phyloP scores from a whole-genome alignment of 2,329 filamentous ascomycete species.

The Volutella citrinella region DNA sequence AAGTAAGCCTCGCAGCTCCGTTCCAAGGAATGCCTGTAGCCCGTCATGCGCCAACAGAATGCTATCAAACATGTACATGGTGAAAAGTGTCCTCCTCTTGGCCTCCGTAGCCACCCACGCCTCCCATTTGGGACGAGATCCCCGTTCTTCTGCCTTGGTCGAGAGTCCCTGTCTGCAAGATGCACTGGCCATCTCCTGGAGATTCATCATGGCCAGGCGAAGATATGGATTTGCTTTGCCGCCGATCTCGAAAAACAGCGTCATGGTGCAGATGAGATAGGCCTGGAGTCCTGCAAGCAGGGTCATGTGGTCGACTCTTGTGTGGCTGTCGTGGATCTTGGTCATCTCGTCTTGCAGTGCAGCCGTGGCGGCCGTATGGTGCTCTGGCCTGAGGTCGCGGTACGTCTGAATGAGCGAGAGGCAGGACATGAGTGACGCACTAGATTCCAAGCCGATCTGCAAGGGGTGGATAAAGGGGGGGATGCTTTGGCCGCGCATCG shows the following conservation, averaged over 20 bases:
- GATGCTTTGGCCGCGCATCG: slow-evolving; percentile 32
- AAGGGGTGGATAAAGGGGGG: slow-evolving; percentile 44
- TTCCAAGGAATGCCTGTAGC: slow-evolving; percentile 45
- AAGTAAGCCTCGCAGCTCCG: slow-evolving; percentile 43
- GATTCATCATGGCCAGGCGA: slow-evolving; percentile 43
- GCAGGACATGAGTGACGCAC: slow-evolving; percentile 37
- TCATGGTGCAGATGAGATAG: slow-evolving; percentile 50
- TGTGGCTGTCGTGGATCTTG: slow-evolving; percentile 29
- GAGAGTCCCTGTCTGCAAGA: slow-evolving; percentile 39
- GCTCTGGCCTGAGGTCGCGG: slow-evolving; percentile 32
- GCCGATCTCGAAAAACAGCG: slow-evolving; percentile 41
- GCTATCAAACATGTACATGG: slow-evolving; percentile 53
- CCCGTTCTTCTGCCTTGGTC: slow-evolving; percentile 38
- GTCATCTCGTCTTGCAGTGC: slow-evolving; percentile 43
- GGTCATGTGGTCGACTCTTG: slow-evolving; percentile 21
- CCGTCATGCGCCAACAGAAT: slow-evolving; percentile 41
- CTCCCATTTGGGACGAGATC: slow-evolving; percentile 45
- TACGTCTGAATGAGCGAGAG: slow-evolving; percentile 40
- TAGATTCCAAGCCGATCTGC: slow-evolving; percentile 28
- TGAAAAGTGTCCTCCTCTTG: slow-evolving; percentile 49
- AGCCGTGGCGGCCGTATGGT: slow-evolving; percentile 29
- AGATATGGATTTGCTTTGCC: slow-evolving; percentile 30
- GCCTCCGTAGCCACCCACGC: slow-evolving; percentile 51
- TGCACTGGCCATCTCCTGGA: slow-evolving; percentile 47
- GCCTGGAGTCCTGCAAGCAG: slow-evolving; percentile 48